Evolutionary conservation across 1,284 basidiomycete species (phyloP).

Genomic region (Naganishia albida): DNA sequence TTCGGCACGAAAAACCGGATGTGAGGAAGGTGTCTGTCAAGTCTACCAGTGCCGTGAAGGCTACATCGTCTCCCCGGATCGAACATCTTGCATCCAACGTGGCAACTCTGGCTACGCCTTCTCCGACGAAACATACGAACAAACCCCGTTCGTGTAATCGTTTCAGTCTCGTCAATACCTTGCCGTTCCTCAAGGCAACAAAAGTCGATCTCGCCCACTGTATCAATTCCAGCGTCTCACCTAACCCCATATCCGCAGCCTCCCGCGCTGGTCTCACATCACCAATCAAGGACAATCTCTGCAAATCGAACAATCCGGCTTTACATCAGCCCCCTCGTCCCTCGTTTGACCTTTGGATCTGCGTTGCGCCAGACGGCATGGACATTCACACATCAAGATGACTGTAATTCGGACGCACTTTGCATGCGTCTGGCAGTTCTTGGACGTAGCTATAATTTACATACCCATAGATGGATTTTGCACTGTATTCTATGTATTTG

Average conservation of each 20-base stretch:
- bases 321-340: conserved; percentile 9
- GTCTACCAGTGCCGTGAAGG: conserved; percentile 52
- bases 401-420: not conserved
- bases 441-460: not conserved
- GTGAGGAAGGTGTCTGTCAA: conserved; percentile 46
- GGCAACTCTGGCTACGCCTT: conserved; percentile 18
- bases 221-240: not conserved
- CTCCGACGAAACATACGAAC: conserved; percentile 5
- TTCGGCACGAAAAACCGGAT: conserved; percentile 50
- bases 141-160: conserved; percentile 10
- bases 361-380: not conserved
- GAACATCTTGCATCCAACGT: conserved; percentile 42
- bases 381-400: not conserved
- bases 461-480: conserved; percentile 15
- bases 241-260: not conserved
- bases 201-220: conserved; percentile 14
- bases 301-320: conserved; percentile 6
- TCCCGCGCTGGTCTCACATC: not conserved
- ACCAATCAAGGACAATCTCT: conserved; percentile 12
- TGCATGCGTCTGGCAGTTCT: not conserved
- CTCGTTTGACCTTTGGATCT: conserved; percentile 10
- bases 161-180: not conserved
- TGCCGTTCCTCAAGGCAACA: not conserved
- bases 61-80: conserved; percentile 48
- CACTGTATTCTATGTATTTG: conserved; percentile 21